These are phyloP conservation scores for Cucumis cinereus DNA, from an alignment of 306 rosid species.

Conservation along the genomic window DNA sequence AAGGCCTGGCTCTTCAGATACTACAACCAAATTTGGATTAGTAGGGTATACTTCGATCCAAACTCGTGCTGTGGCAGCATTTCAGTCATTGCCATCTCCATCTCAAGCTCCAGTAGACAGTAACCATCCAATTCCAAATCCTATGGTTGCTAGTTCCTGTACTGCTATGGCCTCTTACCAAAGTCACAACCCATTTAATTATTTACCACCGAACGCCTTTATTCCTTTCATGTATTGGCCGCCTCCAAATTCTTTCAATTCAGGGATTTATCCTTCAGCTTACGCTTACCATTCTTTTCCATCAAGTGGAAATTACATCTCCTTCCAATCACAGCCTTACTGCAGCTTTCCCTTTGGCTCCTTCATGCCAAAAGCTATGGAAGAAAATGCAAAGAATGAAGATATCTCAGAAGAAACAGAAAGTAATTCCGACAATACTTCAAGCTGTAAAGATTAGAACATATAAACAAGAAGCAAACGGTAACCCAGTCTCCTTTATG, in stretches of 20 bases:
- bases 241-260: constrained; percentile 46
- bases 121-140: constrained; percentile 15
- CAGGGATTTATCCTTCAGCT: constrained; percentile 34
- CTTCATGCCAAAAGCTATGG: constrained; percentile 21
- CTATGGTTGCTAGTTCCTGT: constrained; percentile 15
- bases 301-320: constrained; percentile 29
- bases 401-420: constrained; percentile 22
- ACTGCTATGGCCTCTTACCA: constrained; percentile 16
- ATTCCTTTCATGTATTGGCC: constrained; percentile 77
- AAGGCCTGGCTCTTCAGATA: constrained; percentile 14
- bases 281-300: constrained; percentile 47
- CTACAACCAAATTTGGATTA: constrained; percentile 32
- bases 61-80: constrained; percentile 32
- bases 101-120: constrained; percentile 24
- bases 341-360: constrained; percentile 23
- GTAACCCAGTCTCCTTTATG: neutral
- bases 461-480: constrained; percentile 13
- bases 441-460: constrained; percentile 29
- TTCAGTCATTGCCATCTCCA: constrained; percentile 30
- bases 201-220: constrained; percentile 41
- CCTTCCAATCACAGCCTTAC: constrained; percentile 44
- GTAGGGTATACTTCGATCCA: constrained; percentile 33
- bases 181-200: constrained; percentile 22
- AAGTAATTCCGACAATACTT: constrained; percentile 35
- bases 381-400: constrained; percentile 25